phyloP scores from a whole-genome alignment of 768 basidiomycete genomes.

The Brasilioporus rufonigricans region DNA sequence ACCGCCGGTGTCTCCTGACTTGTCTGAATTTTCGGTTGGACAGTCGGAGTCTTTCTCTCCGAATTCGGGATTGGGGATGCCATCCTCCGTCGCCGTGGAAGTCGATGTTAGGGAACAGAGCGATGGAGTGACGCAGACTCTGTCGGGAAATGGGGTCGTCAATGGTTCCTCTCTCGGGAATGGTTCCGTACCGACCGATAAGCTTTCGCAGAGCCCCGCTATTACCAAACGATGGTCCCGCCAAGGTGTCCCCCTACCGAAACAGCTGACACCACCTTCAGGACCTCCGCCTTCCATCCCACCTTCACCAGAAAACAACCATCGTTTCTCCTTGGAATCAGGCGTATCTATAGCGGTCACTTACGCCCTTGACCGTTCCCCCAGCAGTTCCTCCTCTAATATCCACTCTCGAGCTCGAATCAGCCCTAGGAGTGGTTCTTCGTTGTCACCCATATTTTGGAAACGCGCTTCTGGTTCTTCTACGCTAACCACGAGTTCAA shows the following conservation, averaged over 20 bases:
- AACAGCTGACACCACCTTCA: slow-evolving; percentile 53
- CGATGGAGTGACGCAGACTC: background rate
- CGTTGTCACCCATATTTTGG: slow-evolving; percentile 48
- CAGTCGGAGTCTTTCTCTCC: slow-evolving; percentile 3
- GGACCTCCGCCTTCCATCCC: slow-evolving; percentile 57
- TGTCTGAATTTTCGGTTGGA: slow-evolving; percentile 3
- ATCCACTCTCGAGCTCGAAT: slow-evolving; percentile 26
- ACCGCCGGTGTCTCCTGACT: slow-evolving; percentile 6
- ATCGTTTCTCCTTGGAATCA: slow-evolving; percentile 25
- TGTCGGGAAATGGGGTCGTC: background rate
- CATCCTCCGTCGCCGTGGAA: slow-evolving; percentile 1
- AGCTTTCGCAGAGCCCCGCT: slow-evolving; percentile 15
- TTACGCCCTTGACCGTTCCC: slow-evolving; percentile 32
- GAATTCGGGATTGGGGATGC: background rate
- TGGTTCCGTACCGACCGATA: slow-evolving; percentile 29
- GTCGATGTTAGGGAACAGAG: background rate
- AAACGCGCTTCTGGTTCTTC: slow-evolving; percentile 56
- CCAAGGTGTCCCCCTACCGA: slow-evolving; percentile 46
- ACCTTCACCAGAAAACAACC: slow-evolving; percentile 20
- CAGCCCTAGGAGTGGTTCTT: slow-evolving; percentile 44
- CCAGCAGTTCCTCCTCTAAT: slow-evolving; percentile 39
- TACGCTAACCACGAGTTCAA: slow-evolving; percentile 41
- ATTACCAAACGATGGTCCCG: slow-evolving; percentile 52
- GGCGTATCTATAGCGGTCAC: slow-evolving; percentile 29
- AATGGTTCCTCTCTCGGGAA: background rate